A percentile compares a stretch with the other conserved stretches of the same genome.
These are phyloP conservation scores for Thelonectria rubi DNA, from an alignment of 2,329 filamentous ascomycete genomes.

Conservation along the genomic window DNA sequence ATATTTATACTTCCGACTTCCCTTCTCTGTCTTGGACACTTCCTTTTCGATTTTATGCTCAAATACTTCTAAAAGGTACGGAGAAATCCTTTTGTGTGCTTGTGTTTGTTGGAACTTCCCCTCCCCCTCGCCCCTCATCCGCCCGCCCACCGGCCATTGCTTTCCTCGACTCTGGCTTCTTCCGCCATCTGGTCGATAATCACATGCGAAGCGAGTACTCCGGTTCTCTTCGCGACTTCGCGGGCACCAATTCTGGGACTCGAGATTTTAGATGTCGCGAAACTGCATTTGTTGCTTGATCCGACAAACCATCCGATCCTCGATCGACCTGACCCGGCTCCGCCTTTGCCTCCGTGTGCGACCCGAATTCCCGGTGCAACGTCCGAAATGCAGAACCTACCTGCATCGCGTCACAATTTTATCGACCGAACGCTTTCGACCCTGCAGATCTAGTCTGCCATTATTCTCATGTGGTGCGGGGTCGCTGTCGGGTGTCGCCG, in stretches of 20 bases:
- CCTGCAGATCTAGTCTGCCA: neutral
- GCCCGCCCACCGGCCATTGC: neutral
- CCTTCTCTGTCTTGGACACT: constrained; percentile 13
- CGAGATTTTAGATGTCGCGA: neutral
- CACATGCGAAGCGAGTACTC: constrained; percentile 2
- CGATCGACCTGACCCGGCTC: constrained; percentile 15
- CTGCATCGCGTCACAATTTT: constrained; percentile 15
- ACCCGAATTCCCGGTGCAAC: constrained; percentile 33
- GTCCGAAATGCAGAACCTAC: constrained; percentile 21
- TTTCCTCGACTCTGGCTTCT: constrained; percentile 11
- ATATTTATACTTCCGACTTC: constrained; percentile 13
- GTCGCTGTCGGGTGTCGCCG: constrained; percentile 2
- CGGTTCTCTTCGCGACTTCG: constrained; percentile 1
- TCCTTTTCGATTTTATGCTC: neutral
- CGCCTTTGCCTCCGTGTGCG: constrained; percentile 34
- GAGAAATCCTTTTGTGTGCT: constrained; percentile 19
- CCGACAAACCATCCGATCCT: constrained; percentile 19
- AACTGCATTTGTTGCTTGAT: neutral
- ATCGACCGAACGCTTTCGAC: constrained; percentile 1
- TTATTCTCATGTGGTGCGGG: constrained; percentile 6
- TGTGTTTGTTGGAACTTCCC: constrained; percentile 6
- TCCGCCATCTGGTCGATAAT: neutral
- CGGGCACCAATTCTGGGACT: neutral
- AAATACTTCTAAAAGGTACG: constrained; percentile 20
- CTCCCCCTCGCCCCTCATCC: constrained; percentile 16